phyloP scores from a whole-genome alignment of 495 filamentous ascomycete genomes.

The Podospora fimiseda region DNA sequence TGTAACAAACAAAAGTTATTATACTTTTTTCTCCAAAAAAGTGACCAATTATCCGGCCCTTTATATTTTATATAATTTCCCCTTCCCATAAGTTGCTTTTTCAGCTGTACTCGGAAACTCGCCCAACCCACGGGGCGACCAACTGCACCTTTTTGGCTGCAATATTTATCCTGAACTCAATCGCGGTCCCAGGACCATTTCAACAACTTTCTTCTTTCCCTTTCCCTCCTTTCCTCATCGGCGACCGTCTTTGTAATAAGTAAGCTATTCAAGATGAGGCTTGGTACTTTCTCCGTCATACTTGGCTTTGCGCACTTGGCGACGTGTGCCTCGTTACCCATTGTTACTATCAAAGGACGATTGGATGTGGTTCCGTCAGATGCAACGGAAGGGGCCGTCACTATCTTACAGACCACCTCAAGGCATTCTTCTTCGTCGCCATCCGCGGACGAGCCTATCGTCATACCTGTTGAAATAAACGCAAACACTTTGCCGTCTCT shows the following conservation, averaged over 20 bases:
- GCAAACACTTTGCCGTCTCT: background rate
- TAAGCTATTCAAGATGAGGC: conserved; percentile 23
- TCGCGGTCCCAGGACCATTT: background rate
- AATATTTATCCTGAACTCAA: background rate
- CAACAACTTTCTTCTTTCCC: too few species aligned
- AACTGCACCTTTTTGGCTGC: too few species aligned
- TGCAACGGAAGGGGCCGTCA: background rate
- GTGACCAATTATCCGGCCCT: background rate
- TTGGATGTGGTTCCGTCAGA: conserved; percentile 2
- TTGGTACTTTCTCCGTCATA: conserved; percentile 10
- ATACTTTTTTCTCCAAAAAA: too few species aligned
- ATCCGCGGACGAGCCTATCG: background rate
- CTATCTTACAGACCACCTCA: background rate
- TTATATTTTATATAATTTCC: too few species aligned
- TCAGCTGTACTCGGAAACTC: background rate
- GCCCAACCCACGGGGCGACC: background rate
- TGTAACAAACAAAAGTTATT: too few species aligned
- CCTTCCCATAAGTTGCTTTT: too few species aligned
- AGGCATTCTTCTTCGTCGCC: background rate
- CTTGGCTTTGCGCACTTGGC: conserved; percentile 15
- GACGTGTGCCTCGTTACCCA: conserved; percentile 12
- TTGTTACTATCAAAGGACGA: background rate
- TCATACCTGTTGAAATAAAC: background rate
- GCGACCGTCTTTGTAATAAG: too few species aligned
- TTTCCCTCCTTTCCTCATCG: too few species aligned